Percentiles rank a stretch among this genome's conserved stretches.
These are phyloP conservation scores for Syzygium syzygioides DNA, from an alignment of 441 rosid species.

Conservation along the genomic window DNA sequence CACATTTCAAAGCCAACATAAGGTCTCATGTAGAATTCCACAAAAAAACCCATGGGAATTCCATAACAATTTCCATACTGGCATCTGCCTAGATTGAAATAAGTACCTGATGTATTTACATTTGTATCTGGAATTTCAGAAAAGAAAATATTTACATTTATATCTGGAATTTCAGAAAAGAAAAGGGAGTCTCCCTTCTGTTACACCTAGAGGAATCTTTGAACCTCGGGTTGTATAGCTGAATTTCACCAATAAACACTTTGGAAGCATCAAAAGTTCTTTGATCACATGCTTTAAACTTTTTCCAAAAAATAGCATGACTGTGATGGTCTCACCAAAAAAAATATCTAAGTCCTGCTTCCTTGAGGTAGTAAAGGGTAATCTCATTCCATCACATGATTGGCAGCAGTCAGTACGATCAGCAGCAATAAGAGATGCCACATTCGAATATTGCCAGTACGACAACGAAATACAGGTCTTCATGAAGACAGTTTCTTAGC, in stretches of 20 bases:
- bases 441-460: neutral
- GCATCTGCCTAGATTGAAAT: neutral
- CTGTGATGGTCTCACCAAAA: neutral
- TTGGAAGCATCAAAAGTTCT: neutral
- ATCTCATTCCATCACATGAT: neutral
- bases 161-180: neutral
- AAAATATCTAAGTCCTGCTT: neutral
- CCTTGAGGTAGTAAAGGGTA: neutral
- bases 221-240: neutral
- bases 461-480: neutral
- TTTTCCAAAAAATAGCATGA: neutral
- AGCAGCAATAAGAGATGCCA: neutral
- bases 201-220: neutral
- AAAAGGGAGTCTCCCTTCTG: neutral
- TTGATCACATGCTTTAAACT: neutral
- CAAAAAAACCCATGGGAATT: neutral
- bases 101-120: neutral
- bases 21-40: neutral
- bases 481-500: neutral
- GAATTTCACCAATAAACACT: neutral
- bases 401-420: neutral
- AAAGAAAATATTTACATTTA: neutral
- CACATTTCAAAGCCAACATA: neutral
- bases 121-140: neutral
- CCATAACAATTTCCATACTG: neutral